These are phyloP conservation scores for Penicillium salamii DNA, from an alignment of 495 filamentous ascomycete genomes.

Conservation along the genomic window DNA sequence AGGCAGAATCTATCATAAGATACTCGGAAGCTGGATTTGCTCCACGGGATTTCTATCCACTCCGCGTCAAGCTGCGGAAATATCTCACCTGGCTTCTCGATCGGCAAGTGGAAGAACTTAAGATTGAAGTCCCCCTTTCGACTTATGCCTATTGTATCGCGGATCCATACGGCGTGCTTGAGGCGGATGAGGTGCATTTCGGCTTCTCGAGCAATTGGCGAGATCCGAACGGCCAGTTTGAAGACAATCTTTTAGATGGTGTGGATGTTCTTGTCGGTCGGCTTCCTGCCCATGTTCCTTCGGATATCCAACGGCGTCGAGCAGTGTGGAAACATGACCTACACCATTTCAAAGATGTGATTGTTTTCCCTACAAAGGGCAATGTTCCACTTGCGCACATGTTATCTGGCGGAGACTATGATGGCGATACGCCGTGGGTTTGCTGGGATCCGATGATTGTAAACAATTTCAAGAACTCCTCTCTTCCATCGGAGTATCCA, in stretches of 20 bases:
- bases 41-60: constrained; percentile 53
- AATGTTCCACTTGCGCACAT: constrained; percentile 69
- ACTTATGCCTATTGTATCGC: constrained; percentile 78
- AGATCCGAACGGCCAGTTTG: constrained; percentile 57
- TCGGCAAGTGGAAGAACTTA: constrained; percentile 58
- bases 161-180: constrained; percentile 69
- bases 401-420: constrained; percentile 91
- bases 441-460: constrained; percentile 86
- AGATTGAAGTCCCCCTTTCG: constrained; percentile 70
- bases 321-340: constrained; percentile 66
- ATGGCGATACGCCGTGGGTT: constrained; percentile 86
- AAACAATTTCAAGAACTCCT: constrained; percentile 68
- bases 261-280: constrained; percentile 85
- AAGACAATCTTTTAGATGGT: constrained; percentile 59
- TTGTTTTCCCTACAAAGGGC: constrained; percentile 78
- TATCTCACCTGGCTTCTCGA: constrained; percentile 54
- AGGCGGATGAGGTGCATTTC: constrained; percentile 75
- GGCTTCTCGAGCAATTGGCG: constrained; percentile 64
- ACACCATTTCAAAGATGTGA: constrained; percentile 75
- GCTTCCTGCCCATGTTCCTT: constrained; percentile 73
- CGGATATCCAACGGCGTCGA: constrained; percentile 75
- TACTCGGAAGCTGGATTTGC: constrained; percentile 59
- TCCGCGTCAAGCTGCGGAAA: constrained; percentile 55
- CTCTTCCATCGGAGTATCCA: constrained; percentile 47
- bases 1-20: constrained; percentile 37